phyloP scores from a whole-genome alignment of 179 eudicot species.

The Monotropa hypopitys region DNA sequence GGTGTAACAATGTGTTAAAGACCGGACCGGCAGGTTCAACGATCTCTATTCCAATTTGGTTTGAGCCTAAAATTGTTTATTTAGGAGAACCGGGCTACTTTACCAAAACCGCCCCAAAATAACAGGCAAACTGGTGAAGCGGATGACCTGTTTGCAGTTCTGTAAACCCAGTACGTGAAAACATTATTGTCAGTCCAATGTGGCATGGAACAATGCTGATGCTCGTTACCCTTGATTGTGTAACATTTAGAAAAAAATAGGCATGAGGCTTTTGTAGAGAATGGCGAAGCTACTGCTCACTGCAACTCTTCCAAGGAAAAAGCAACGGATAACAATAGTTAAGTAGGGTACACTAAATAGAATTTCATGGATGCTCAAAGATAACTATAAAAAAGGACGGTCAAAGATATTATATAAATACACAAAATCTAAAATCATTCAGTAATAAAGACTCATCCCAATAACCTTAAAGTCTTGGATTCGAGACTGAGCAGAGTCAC shows the following conservation, averaged over 20 bases:
- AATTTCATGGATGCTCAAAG: neutral
- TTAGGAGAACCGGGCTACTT: neutral
- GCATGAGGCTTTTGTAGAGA: neutral
- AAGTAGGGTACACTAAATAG: neutral
- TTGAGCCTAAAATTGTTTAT: neutral
- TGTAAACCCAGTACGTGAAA: neutral
- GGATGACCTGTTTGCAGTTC: neutral
- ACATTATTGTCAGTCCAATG: neutral
- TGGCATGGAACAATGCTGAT: neutral
- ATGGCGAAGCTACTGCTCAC: neutral
- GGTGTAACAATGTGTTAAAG: neutral
- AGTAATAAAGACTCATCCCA: too few relatives aligned
- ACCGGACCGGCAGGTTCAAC: neutral
- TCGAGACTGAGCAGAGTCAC: too few relatives aligned
- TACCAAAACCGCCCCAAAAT: neutral
- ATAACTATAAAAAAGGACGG: too few relatives aligned
- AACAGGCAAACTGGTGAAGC: neutral
- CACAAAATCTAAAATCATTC: too few relatives aligned
- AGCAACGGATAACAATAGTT: neutral
- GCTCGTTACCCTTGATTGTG: neutral
- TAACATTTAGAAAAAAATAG: neutral
- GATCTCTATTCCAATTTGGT: neutral
- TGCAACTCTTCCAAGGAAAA: neutral
- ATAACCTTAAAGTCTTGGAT: too few relatives aligned
- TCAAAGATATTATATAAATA: neutral